Evolutionary conservation across 208 protist species (phyloP), one percentile per base, ranked within the genome.

Genomic region (Trypanosoma avium): DNA sequence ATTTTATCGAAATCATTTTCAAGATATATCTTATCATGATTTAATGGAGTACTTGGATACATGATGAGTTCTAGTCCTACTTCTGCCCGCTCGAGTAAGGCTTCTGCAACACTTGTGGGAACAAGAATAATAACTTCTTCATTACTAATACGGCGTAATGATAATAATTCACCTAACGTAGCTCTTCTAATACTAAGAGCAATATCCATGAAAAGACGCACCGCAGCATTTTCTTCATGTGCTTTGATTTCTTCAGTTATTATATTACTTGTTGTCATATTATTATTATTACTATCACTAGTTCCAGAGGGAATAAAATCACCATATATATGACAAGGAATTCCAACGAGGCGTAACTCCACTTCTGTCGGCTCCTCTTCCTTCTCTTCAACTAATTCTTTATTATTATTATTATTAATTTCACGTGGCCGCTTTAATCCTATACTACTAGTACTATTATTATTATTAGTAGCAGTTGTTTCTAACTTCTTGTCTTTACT

Each of bases 91-190:
- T 58, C 66, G 6, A 72, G 58, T 9, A 72, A 24, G 40, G 12
- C 13, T 2, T 52, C 53, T 2, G 48, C 73, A 10, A 47, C 52
- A 13, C 3, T 9, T n/a, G 38, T 8, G n/a, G 36, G 52, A 24
- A 70, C 61, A 13, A 21, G 24, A 30, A 81, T 57, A n/a, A 67
- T 29, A 40, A 59, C 49, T 47, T 77, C 70, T 17, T 48, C 60
- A 22, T 50, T 61, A 8, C 52, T 63, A 30, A 77, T 43, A 36
- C 70, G 70, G 21, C 70, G 57, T 27, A 81, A 30, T 13, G 75
- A 71, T 8, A 61, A 48, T 17, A 81, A 42, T 29, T 70, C 47
- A 22, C 70, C 75, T 7, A 63, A 19, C 9, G 45, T 61, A 17
- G 46, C 32, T 6, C 57, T 61, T 12, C 70, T 53, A 59, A 76